phyloP scores from a whole-genome alignment of 345 rosid species.

The Eucalyptus erythrocorys region DNA sequence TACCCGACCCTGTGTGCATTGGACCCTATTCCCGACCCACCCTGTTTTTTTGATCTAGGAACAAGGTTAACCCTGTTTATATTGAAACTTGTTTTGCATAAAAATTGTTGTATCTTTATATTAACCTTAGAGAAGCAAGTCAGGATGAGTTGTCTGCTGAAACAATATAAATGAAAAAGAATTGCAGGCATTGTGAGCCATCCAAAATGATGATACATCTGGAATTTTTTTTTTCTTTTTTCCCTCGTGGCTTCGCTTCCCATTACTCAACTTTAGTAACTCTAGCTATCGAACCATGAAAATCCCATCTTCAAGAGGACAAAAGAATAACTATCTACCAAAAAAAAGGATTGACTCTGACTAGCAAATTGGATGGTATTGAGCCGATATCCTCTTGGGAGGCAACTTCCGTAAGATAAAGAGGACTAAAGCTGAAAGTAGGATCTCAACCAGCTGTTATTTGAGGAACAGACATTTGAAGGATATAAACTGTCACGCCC shows the following conservation, averaged over 20 bases:
- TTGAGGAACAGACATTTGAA: neutral
- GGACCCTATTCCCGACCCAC: no score
- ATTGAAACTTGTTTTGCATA: no score
- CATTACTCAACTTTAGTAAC: neutral
- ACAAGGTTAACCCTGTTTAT: no score
- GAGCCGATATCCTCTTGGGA: slow-evolving; percentile 85
- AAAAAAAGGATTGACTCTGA: neutral
- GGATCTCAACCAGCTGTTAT: slow-evolving; percentile 85
- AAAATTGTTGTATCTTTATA: no score
- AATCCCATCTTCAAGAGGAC: neutral
- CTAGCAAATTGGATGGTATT: slow-evolving; percentile 85
- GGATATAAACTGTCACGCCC: no score
- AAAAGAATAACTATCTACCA: neutral
- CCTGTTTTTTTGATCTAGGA: no score
- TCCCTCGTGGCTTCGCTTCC: slow-evolving; percentile 6
- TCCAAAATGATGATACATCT: neutral
- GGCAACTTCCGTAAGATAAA: slow-evolving; percentile 88
- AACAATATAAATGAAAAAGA: neutral
- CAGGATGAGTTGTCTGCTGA: no score
- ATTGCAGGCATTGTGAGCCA: slow-evolving; percentile 8
- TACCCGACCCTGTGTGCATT: no score
- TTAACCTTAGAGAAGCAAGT: no score
- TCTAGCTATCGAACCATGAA: neutral
- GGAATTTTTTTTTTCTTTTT: neutral
- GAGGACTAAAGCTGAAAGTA: slow-evolving; percentile 89